A percentile compares a stretch with the other conserved stretches of the same genome.
Evolutionary conservation across 2,329 filamentous ascomycete genomes (phyloP).

Genomic region (Colletotrichum viniferum): DNA sequence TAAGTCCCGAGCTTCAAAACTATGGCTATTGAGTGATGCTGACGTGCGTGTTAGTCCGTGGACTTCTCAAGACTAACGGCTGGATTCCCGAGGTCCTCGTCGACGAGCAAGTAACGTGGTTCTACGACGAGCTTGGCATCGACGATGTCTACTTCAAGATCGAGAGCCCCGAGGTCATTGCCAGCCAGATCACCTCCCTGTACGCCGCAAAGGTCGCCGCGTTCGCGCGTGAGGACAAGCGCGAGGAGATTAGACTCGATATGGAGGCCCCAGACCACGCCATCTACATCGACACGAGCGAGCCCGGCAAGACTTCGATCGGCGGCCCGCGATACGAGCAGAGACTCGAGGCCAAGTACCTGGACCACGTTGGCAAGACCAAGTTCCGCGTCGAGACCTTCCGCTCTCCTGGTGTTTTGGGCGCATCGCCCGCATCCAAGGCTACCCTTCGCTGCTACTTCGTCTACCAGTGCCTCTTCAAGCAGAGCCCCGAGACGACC

Average conservation of each 20-base stretch:
- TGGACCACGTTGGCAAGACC: constrained; percentile 76
- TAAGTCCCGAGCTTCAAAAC: constrained; percentile 40
- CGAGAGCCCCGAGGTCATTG: constrained; percentile 83
- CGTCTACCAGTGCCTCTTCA: constrained; percentile 95
- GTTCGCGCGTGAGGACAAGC: constrained; percentile 90
- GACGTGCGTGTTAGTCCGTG: constrained; percentile 68
- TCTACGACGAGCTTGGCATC: constrained; percentile 96
- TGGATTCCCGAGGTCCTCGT: constrained; percentile 88
- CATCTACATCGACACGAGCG: constrained; percentile 98
- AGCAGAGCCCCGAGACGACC: constrained; percentile 72
- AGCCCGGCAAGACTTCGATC: constrained; percentile 78
- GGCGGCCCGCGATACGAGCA: constrained; percentile 91
- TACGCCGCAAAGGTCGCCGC: constrained; percentile 97
- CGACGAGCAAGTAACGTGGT: constrained; percentile 89
- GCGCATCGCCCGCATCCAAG: constrained; percentile 68
- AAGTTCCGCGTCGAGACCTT: constrained; percentile 97
- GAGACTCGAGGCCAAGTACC: constrained; percentile 92
- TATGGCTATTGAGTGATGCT: background rate
- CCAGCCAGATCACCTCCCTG: constrained; percentile 92
- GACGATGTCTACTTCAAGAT: constrained; percentile 98
- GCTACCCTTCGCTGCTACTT: constrained; percentile 96
- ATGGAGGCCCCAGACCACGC: constrained; percentile 95
- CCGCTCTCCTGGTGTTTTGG: constrained; percentile 83
- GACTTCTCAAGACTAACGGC: constrained; percentile 75
- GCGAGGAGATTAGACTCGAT: constrained; percentile 90